These are phyloP conservation scores for Tetrapisispora arboricola DNA, from an alignment of 805 yeast species.

Conservation along the genomic window DNA sequence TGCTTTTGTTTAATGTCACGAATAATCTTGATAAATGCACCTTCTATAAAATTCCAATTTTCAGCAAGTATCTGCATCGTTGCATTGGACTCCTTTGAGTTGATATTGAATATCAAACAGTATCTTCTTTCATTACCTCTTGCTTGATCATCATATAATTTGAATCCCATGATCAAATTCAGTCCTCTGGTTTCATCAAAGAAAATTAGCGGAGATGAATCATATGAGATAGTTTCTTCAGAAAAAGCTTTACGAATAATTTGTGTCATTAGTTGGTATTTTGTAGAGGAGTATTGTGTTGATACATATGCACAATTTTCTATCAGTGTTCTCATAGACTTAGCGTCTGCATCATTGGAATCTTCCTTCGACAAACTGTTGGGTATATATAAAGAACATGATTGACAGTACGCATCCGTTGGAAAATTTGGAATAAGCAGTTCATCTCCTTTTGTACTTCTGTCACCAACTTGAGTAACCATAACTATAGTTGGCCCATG, in stretches of 20 bases:
- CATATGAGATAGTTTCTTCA: constrained; percentile 54
- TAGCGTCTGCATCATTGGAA: constrained; percentile 3
- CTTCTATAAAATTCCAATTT: constrained; percentile 43
- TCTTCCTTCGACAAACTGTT: constrained; percentile 7
- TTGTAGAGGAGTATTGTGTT: constrained; percentile 49
- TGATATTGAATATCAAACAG: constrained; percentile 47
- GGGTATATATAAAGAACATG: constrained; percentile 51
- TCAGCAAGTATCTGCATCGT: constrained; percentile 31
- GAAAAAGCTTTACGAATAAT: constrained; percentile 55
- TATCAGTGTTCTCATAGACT: constrained; percentile 28
- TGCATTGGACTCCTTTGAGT: constrained; percentile 35
- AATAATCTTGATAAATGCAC: constrained; percentile 34
- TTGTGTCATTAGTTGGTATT: constrained; percentile 47
- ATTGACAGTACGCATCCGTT: constrained; percentile 43
- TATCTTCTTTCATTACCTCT: constrained; percentile 68
- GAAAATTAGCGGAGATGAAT: constrained; percentile 48
- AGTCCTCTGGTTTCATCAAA: constrained; percentile 55
- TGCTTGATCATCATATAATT: constrained; percentile 53
- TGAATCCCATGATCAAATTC: constrained; percentile 50
- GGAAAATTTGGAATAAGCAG: constrained; percentile 33
- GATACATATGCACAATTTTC: constrained; percentile 33
- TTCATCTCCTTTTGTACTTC: constrained; percentile 15
- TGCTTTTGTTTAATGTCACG: constrained; percentile 30
- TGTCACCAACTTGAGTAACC: constrained; percentile 43
- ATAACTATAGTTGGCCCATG: constrained; percentile 63